Base-by-base conservation (phyloP, 2,329 filamentous ascomycete genomes). In the Phyllosticta citribraziliensis region DNA sequence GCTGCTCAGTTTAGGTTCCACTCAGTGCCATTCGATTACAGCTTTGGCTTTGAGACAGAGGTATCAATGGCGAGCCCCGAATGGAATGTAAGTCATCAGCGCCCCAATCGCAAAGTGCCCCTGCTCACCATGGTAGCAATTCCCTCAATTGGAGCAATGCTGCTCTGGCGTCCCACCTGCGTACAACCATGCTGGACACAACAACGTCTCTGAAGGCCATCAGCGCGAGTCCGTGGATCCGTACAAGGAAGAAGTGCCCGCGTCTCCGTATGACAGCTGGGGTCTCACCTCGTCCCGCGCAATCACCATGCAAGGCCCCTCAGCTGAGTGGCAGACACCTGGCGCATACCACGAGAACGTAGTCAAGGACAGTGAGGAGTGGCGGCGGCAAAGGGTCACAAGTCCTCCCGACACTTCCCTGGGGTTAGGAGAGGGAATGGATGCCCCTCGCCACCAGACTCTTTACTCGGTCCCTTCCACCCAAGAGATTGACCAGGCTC, bases 11-110 rank as follows among this genome's bases (percentile, higher is more conserved):
- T 19, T 14, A 47, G 40, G 40, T 47, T 17, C 40, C 40, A 47
- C 40, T n/a, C 40, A 17, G 40, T 47, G 40, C 40, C 40, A 47
- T 47, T 47, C n/a, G 14, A 24, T 52, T 24, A 19, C 53, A 24
- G 24, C 53, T 52, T 47, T n/a, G n/a, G 40, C 19, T 60, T 52
- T 51, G 55, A 57, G 59, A 61, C 59, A 61, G 40, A 53, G 14
- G 9, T 17, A 27, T n/a, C 20, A 30, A 61, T 61, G 59, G n/a
- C 4, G n/a, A 61, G 55, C 24, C 22, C 55, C 30, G 30, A 47
- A 30, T 61, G 59, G 59, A 57, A 35, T 24, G 59, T 61, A 61
- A 19, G 59, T 61, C 8, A 25, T 11, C 24, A 12, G 27, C 22
- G 2, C 10, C 24, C 9, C 40, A 12, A 8, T 8, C 35, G 30